Base-by-base conservation (phyloP, 805 yeast genomes). In the Blastobotrys parvus region DNA sequence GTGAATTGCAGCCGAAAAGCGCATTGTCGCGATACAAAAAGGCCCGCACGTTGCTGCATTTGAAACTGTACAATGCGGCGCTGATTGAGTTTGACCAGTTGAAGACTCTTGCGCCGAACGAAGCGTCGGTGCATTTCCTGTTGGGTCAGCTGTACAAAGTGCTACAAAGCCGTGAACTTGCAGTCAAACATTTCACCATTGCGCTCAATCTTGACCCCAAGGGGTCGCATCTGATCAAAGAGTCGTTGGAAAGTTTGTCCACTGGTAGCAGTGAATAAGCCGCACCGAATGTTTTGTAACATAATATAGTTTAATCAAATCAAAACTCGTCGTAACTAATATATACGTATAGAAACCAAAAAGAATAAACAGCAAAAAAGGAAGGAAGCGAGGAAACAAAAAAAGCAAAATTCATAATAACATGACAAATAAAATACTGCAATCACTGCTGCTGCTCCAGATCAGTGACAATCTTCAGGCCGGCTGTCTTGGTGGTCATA, bases 171-270 rank as follows among this genome's bases (percentile, higher is more conserved):
- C 81, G 78, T 53, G 77, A 75, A 52, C 79, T 74, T 49, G 97
- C 98, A 1, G 74, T 90, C 21, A 78, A 77, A 51, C 90, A 85
- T 55, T 86, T 85, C 52, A 90, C 97, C 0, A 74, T 81, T 35
- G 97, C 98, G 0, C 69, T 87, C 63, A 85, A 86, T 56, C 69
- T 90, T 49, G 97, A 90, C 61, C 97, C 97, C 4, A 87, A 88
- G 58, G 95, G 95, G 0, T 77, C 82, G 39, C 94, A 85, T 58
- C 67, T 88, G 44, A 84, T 89, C 15, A 74, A 84, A 49, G 94
- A 85, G 46, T 94, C 95, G 0, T 70, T 89, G 64, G 95, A 85
- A n/a, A 33, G 38, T n/a, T 31, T 48, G 23, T 10, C 32, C 15
- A 30, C 34, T 20, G 30, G 31, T 4, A 13, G n/a, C 6, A 20